Evolutionary conservation across 768 basidiomycete genomes (phyloP), one percentile per base, ranked within the genome.

Genomic region (Suillus subaureus): DNA sequence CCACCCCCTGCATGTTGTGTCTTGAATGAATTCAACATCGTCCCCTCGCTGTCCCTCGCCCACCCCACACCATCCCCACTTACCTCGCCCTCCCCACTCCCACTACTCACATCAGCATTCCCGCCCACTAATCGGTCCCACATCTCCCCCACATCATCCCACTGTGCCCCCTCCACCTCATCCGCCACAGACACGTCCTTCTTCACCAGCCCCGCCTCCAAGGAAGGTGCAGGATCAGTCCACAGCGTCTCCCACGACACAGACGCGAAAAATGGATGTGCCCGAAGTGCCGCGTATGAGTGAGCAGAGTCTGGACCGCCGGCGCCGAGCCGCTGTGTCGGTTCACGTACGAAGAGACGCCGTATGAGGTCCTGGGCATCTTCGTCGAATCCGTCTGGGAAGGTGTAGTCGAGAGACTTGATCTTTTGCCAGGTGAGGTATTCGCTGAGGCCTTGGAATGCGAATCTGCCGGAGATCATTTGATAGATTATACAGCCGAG

Each of bases 391-490:
- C 87, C 90, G 11, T 90, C 89, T 0, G 97, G 95, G 73, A 96
- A 93, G 26, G 86, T 82, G 79, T 95, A 98, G 54, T 97, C 91
- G 56, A 93, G 81, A 54, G 87, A 84, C 78, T 96, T 92, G 78
- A 99, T 93, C 79, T 94, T 95, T 73, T 97, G 91, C 86, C 95
- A 96, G 39, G 92, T 97, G 66, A 97, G 86, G 73, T 96, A 98
- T 66, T 98, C 94, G 0, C 96, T 95, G 7, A 89, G 82, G 5
- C 91, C 96, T 68, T 92, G 87, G 81, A 99, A 99, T 2, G 96
- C 93, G 69, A 96, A 96, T 49, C 87, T 87, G 45, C 96, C 97
- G 15, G 91, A 87, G 61, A 98, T 89, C 83, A 98, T 90, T 76
- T 98, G 96, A 78, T 88, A 99, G 26, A 99, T 78, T 52, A 98